Evolutionary conservation across 73 alveolate genomes (phyloP).

Genomic region (Uronychia setigera): DNA sequence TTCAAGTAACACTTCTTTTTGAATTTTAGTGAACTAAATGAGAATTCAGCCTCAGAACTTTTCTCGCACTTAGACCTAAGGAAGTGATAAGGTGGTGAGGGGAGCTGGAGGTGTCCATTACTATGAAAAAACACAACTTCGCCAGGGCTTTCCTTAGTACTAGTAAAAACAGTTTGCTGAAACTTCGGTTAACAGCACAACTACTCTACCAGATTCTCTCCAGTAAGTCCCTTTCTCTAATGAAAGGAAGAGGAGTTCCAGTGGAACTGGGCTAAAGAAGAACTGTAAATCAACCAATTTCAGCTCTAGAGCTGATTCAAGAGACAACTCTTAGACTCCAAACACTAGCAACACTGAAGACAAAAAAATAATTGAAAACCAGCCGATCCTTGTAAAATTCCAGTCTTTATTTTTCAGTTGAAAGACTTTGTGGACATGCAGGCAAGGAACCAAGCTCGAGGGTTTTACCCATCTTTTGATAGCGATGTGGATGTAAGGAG

Average conservation of each 20-base stretch:
- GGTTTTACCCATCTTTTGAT: background rate
- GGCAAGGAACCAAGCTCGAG: background rate
- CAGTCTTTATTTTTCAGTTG: background rate
- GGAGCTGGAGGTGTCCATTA: no score
- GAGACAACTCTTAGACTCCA: background rate
- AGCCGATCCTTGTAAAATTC: background rate
- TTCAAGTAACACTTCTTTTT: no score
- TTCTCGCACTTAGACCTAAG: no score
- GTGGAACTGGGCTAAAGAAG: background rate
- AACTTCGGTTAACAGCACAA: no score
- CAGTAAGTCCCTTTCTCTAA: no score
- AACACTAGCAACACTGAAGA: background rate
- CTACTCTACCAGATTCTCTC: no score
- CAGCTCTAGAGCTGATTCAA: background rate
- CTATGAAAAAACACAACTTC: no score
- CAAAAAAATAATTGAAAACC: background rate
- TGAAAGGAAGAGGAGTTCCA: conserved; percentile 2
- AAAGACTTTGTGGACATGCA: background rate
- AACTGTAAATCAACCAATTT: background rate
- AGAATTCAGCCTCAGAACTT: no score
- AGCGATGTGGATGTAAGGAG: background rate
- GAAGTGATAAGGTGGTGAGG: no score
- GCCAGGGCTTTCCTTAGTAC: no score
- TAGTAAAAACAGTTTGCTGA: no score
- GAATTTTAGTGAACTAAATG: no score